Evolutionary conservation across 2,329 filamentous ascomycete genomes (phyloP).

Genomic region (Xylaria sp.): DNA sequence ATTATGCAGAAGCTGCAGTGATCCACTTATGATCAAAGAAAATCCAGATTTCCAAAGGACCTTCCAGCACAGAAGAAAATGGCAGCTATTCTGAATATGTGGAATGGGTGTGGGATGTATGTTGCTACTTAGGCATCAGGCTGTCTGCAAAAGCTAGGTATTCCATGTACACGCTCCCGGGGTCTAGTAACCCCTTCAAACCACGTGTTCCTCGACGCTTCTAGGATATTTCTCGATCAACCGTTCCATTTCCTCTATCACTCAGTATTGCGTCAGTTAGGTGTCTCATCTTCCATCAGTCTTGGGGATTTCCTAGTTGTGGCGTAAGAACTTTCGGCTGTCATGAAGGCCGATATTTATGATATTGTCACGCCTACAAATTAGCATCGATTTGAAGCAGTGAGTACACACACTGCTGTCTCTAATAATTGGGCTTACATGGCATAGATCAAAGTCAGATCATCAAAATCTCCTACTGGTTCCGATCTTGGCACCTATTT

Average conservation of each 20-base stretch:
- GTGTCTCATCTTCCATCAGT: neutral
- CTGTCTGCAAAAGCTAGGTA: no score
- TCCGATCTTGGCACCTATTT: constrained; percentile 31
- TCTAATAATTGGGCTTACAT: constrained; percentile 31
- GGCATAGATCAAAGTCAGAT: constrained; percentile 36
- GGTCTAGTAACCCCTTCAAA: no score
- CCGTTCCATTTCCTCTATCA: constrained; percentile 6
- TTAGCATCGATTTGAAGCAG: neutral
- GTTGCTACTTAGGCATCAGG: no score
- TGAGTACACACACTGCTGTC: no score
- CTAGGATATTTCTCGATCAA: constrained; percentile 18
- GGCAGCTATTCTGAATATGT: no score
- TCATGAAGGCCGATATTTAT: constrained; percentile 10
- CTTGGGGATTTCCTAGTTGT: neutral
- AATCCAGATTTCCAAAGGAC: no score
- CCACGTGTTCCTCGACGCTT: neutral
- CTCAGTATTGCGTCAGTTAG: neutral
- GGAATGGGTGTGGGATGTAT: no score
- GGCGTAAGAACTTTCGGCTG: neutral
- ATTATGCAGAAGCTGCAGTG: no score
- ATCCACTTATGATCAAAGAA: no score
- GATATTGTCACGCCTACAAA: constrained; percentile 5
- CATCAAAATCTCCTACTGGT: constrained; percentile 37
- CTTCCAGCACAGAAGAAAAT: no score
- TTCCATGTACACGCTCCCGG: no score